Percentiles rank a stretch among this genome's conserved stretches.
These are phyloP conservation scores for Epichloe festucae DNA, from an alignment of 2,329 filamentous ascomycete species.

Conservation along the genomic window DNA sequence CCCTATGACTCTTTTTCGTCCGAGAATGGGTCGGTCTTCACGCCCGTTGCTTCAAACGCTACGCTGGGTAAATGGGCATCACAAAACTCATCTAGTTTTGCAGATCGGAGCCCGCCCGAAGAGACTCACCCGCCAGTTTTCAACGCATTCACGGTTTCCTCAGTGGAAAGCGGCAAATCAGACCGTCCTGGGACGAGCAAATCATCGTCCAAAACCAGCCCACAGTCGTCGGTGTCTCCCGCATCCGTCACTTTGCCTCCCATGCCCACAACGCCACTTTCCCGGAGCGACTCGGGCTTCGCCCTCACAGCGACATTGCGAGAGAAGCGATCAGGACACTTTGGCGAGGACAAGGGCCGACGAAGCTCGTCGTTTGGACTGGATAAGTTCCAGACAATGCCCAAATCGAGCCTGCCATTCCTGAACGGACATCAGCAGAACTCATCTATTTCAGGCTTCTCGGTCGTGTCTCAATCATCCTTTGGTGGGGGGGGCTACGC, in stretches of 20 bases:
- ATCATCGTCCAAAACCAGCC: constrained; percentile 49
- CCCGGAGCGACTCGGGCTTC: constrained; percentile 83
- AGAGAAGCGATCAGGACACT: constrained; percentile 90
- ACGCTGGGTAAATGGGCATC: constrained; percentile 76
- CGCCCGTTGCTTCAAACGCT: constrained; percentile 53
- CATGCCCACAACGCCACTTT: constrained; percentile 65
- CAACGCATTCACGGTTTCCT: constrained; percentile 79
- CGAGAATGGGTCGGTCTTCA: constrained; percentile 73
- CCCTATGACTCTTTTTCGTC: constrained; percentile 83
- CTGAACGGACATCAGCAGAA: constrained; percentile 50
- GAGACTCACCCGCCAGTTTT: constrained; percentile 56
- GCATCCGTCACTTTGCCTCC: constrained; percentile 66
- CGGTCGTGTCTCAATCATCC: constrained; percentile 54
- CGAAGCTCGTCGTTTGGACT: constrained; percentile 88
- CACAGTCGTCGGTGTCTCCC: constrained; percentile 57
- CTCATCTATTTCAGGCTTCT: constrained; percentile 45
- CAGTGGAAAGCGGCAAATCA: constrained; percentile 48
- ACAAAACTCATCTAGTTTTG: constrained; percentile 82
- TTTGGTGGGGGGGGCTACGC: constrained; percentile 56
- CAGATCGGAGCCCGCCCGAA: constrained; percentile 43
- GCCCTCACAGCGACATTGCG: constrained; percentile 73
- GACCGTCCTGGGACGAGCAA: constrained; percentile 70
- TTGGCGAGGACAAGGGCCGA: constrained; percentile 63
- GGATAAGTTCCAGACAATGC: constrained; percentile 53
- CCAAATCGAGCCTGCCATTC: constrained; percentile 63